phyloP scores from a whole-genome alignment of 2,329 filamentous ascomycete species.

The Pestalotiopsis sp. region DNA sequence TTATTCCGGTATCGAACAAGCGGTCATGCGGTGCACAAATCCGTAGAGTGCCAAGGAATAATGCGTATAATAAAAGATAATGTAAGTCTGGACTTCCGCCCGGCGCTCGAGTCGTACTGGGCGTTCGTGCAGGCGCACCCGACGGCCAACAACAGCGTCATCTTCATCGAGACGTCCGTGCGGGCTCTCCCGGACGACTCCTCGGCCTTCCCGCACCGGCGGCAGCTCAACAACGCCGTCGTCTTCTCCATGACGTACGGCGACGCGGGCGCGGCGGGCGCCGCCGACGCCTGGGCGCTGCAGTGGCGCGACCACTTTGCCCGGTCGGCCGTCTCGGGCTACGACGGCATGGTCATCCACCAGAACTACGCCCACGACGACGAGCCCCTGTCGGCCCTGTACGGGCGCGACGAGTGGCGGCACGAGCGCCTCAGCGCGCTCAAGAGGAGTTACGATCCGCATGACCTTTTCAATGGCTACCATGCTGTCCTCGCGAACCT shows the following conservation, averaged over 20 bases:
- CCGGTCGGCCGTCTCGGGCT: background rate
- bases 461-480: background rate
- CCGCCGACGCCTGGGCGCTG: background rate
- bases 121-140: constrained; percentile 4
- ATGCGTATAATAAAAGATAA: too few species aligned
- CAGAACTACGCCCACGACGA: constrained; percentile 4
- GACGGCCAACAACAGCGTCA: background rate
- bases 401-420: background rate
- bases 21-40: too few species aligned
- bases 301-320: background rate
- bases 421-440: background rate
- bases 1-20: too few species aligned
- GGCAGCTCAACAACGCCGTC: background rate
- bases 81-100: too few species aligned
- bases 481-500: background rate
- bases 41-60: too few species aligned
- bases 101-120: too few species aligned
- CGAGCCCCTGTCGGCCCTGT: constrained; percentile 2
- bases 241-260: background rate
- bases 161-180: constrained; percentile 2
- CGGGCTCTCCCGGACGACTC: background rate
- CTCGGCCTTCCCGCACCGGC: constrained; percentile 4
- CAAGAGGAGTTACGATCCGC: background rate
- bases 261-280: background rate
- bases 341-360: background rate